These are phyloP conservation scores for Talaromyces sp. DNA, from an alignment of 2,329 filamentous ascomycete genomes.

Conservation along the genomic window DNA sequence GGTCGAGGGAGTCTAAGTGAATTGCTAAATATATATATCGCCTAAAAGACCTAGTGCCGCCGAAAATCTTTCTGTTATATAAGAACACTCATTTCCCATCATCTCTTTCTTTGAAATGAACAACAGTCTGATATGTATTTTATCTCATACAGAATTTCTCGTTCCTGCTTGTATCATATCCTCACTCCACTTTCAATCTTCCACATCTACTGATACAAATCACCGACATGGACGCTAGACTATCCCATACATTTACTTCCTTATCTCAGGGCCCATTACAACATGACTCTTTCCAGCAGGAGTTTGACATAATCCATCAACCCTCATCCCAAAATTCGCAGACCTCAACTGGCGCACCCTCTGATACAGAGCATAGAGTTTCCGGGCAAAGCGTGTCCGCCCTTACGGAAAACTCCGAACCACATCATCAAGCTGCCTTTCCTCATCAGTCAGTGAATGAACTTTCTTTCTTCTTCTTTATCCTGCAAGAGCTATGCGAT, in stretches of 20 bases:
- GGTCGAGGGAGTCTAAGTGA: no score
- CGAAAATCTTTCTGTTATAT: no score
- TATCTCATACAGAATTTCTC: no score
- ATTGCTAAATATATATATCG: no score
- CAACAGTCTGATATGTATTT: no score
- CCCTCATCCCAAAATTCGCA: not conserved
- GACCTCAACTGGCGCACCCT: not conserved
- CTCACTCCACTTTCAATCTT: not conserved
- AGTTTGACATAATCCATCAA: not conserved
- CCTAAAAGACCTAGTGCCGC: no score
- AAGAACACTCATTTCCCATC: no score
- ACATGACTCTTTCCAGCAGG: not conserved
- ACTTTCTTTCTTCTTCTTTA: no score
- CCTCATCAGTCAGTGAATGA: not conserved
- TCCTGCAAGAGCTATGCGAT: not conserved
- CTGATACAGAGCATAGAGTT: not conserved
- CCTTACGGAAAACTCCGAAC: not conserved
- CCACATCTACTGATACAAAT: not conserved
- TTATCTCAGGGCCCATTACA: not conserved
- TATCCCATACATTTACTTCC: not conserved
- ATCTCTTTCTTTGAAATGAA: no score
- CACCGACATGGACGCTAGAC: not conserved
- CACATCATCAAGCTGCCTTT: not conserved
- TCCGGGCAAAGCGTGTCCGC: not conserved
- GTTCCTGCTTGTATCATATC: not conserved